Percentiles rank a stretch among this genome's conserved stretches.
Evolutionary conservation across 768 basidiomycete genomes (phyloP).

Genomic region (Hygrocybe coccinea): DNA sequence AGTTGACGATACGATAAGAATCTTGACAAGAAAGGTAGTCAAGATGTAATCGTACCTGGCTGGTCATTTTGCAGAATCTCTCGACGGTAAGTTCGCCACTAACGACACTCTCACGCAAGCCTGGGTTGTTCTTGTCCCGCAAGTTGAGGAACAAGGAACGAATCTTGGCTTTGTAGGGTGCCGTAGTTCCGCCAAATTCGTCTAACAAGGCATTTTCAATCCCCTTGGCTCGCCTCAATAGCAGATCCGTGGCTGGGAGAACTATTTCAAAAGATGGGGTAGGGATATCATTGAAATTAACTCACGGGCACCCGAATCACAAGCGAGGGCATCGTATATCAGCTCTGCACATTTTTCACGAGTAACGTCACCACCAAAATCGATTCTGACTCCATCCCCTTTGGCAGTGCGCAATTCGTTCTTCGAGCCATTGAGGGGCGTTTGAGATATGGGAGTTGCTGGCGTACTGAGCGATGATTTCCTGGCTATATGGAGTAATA

Average conservation of each 20-base stretch:
- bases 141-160: conserved; percentile 88
- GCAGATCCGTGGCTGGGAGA: conserved; percentile 59
- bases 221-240: conserved; percentile 58
- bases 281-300: conserved; percentile 18
- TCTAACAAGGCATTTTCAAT: conserved; percentile 66
- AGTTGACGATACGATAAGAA: not conserved
- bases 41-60: conserved; percentile 49
- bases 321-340: conserved; percentile 86
- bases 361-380: conserved; percentile 61
- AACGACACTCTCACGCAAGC: conserved; percentile 77
- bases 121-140: conserved; percentile 92
- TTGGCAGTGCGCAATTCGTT: conserved; percentile 54
- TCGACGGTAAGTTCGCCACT: conserved; percentile 70
- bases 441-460: conserved; percentile 37
- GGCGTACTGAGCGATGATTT: conserved; percentile 34
- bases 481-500: conserved; percentile 19
- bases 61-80: conserved; percentile 74
- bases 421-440: conserved; percentile 25
- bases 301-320: conserved; percentile 85
- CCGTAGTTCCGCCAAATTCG: conserved; percentile 41
- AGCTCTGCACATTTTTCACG: conserved; percentile 86
- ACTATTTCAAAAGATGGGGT: not conserved
- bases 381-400: conserved; percentile 59
- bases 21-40: not conserved
- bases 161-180: conserved; percentile 70